Base-by-base conservation (phyloP, 1,284 basidiomycete genomes). In the Ceratobasidium sp. region DNA sequence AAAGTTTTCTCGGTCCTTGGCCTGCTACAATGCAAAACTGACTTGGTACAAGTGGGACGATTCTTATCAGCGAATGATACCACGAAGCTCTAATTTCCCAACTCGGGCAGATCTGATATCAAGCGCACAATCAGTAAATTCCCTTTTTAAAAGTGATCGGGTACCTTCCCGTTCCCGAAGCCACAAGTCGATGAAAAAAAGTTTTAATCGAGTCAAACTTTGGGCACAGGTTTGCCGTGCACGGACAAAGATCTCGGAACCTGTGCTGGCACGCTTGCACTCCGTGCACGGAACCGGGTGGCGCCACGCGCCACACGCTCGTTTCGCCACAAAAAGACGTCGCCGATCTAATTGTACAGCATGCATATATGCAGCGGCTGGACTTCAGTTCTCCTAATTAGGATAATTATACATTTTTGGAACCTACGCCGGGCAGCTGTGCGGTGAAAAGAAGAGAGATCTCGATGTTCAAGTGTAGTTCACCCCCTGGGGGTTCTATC, bases 141-240 rank as follows among this genome's bases (percentile, higher is more conserved):
- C 4, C 46, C 8, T 13, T 49, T 49, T 5, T 19, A 19, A 49
- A 49, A 19, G 4, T 52, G 51, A 52, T 52, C 51, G 51, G 51
- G 51, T 52, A 52, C 51, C 51, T 52, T 52, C n/a, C n/a, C 51
- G n/a, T 52, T n/a, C 51, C 51, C 51, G 51, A 22, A 22, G 17
- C 4, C 17, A 52, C 17, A 40, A 40, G 9, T 40, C 37, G 37
- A 40, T 40, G 37, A 40, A 9, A 5, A 9, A 5, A 40, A 40
- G 37, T 40, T 5, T 7, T 49, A 13, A 49, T 19, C 19, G 46
- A 49, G 15, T 49, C 46, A 19, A 19, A 49, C 4, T 13, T 49
- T 19, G 46, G 19, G 13, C 19, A 49, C 15, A 19, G 46, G 46
- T 49, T 49, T 15, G 13, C 46, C 46, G 13, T 49, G 15, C 46